These are phyloP conservation scores for Kwoniella sp. DNA, from an alignment of 768 basidiomycete genomes.

Conservation along the genomic window DNA sequence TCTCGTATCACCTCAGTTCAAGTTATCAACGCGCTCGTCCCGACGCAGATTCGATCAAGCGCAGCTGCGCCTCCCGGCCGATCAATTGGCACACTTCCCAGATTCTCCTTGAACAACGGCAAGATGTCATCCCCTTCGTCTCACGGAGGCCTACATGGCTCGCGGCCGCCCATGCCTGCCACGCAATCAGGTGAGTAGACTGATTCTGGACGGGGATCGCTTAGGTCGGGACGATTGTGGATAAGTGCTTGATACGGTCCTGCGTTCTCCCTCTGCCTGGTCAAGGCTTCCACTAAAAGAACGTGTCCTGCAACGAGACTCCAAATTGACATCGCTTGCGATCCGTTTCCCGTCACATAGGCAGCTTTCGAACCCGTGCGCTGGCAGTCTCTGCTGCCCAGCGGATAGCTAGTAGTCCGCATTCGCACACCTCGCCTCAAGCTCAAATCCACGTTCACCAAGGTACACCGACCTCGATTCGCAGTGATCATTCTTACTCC, in stretches of 20 bases:
- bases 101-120: too few species aligned
- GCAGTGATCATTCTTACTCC: background rate
- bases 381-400: constrained; percentile 24
- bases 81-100: too few species aligned
- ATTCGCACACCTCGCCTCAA: constrained; percentile 1
- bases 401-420: constrained; percentile 1
- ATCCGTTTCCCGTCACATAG: background rate
- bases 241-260: too few species aligned
- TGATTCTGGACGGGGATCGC: background rate
- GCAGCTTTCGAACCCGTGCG: constrained; percentile 24
- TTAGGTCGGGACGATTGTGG: too few species aligned
- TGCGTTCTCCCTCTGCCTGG: too few species aligned
- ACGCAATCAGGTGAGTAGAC: constrained; percentile 13
- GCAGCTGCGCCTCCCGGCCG: too few species aligned
- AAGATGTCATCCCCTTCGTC: background rate
- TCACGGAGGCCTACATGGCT: background rate
- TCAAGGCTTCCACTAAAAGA: too few species aligned
- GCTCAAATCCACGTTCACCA: background rate
- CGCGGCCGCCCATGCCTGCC: constrained; percentile 2
- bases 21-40: background rate
- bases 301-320: too few species aligned
- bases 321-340: too few species aligned
- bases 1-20: background rate
- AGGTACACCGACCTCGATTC: background rate
- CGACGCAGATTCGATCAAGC: too few species aligned